Conservation (phyloP, 768 basidiomycete genomes). For the Leucocoprinus birnbaumii region DNA sequence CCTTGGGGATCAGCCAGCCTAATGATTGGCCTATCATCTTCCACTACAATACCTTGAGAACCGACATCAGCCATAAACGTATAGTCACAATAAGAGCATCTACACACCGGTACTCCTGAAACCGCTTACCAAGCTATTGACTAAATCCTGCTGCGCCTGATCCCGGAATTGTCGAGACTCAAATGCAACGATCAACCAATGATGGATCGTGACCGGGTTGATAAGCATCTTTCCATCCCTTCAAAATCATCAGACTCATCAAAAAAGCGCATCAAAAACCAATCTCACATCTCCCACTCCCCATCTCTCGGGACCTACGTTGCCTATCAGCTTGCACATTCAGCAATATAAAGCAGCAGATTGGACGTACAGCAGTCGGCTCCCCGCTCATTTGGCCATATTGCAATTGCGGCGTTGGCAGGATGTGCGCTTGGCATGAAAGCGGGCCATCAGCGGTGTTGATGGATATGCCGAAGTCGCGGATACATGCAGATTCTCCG, state of each 20-base stretch:
- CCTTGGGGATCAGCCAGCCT: constrained; percentile 60
- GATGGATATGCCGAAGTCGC: constrained; percentile 3
- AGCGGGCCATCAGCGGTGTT: constrained; percentile 30
- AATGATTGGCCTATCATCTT: constrained; percentile 42
- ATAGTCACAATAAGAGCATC: constrained; percentile 22
- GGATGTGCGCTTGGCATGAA: constrained; percentile 49
- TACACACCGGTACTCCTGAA: no score
- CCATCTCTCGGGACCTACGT: constrained; percentile 56
- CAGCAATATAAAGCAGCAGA: background rate
- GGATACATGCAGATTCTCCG: constrained; percentile 34
- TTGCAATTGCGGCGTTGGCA: constrained; percentile 56
- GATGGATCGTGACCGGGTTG: constrained; percentile 45
- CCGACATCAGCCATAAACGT: constrained; percentile 39
- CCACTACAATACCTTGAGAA: constrained; percentile 57
- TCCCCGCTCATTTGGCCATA: constrained; percentile 57
- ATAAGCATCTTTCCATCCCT: constrained; percentile 74
- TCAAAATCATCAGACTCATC: no score
- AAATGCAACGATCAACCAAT: constrained; percentile 67
- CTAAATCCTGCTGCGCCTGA: constrained; percentile 10
- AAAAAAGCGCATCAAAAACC: no score
- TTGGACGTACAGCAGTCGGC: constrained; percentile 44
- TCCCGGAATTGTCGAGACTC: constrained; percentile 52
- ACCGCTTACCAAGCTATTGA: no score
- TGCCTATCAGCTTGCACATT: background rate
- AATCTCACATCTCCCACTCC: constrained; percentile 57